Base-by-base conservation (phyloP, 2,329 filamentous ascomycete species). In the Cladophialophora bantiana region DNA sequence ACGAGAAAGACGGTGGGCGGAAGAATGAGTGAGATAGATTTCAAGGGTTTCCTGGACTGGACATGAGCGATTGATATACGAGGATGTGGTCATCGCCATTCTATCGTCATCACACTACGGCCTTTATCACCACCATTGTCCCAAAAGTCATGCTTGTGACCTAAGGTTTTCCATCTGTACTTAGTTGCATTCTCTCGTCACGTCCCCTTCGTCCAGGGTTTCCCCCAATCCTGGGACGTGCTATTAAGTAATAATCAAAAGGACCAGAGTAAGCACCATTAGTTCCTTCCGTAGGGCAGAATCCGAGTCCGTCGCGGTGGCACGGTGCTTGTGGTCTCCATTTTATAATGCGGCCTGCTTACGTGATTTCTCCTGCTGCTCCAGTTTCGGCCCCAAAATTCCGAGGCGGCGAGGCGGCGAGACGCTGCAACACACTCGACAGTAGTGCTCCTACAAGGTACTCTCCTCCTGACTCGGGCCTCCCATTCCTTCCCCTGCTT, bases 1-100 rank as follows among this genome's bases (percentile, higher is more conserved):
- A 62, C 85, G 94, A 61, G 94, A 98, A 80, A 84, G 84, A 77
- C 86, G 91, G 73, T 98, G 94, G 94, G 87, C 89, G 34, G 84
- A 90, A 31, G 48, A n/a, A 12, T 67, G 53, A 59, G 32, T 13
- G 48, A 42, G 20, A 56, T 40, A 26, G 52, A 45, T 7, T n/a
- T 34, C 59, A 12, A 31, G 18, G 18, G 10, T 32, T 31, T 48
- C 57, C 31, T n/a, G 57, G 42, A 48, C n/a, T 48, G 7, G 9
- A 50, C 45, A 50, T 7, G 45, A 50, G 9, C 10, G 45, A 50
- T 50, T 10, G 7, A 26, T 50, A 26, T 31, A 50, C 45, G 20
- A 50, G 20, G 45, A 5, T 31, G 45, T 12, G 45, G 15, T 26
- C 1, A 20, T 9, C 26, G 45, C 13, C 18, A 26, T 26, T 26